Percentiles rank a stretch among this genome's conserved stretches.
phyloP scores from a whole-genome alignment of 2,329 filamentous ascomycete genomes.

The Rosellinia necatrix region DNA sequence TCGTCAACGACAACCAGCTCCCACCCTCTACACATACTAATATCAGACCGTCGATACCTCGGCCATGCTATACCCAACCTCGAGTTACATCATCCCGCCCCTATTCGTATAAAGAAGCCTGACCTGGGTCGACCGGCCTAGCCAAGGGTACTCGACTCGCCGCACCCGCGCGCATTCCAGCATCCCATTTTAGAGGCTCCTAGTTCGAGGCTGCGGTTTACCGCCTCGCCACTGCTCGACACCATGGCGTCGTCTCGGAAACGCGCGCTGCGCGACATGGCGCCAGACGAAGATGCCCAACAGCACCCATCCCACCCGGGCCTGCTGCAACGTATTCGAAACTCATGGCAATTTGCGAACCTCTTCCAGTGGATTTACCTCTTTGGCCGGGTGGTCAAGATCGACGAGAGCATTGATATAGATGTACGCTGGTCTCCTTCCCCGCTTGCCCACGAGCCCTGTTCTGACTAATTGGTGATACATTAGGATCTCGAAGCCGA shows the following conservation, averaged over 20 bases:
- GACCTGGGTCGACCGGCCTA: neutral
- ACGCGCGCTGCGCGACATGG: slow-evolving; percentile 52
- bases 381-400: slow-evolving; percentile 87
- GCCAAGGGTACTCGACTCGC: neutral
- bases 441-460: neutral
- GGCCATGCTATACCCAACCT: slow-evolving; percentile 16
- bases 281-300: slow-evolving; percentile 34
- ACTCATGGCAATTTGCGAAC: slow-evolving; percentile 95
- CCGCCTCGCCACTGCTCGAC: slow-evolving; percentile 5
- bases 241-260: slow-evolving; percentile 54
- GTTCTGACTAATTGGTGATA: slow-evolving; percentile 1
- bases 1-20: neutral
- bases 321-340: slow-evolving; percentile 72
- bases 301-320: slow-evolving; percentile 39
- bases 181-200: too few relatives aligned
- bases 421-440: slow-evolving; percentile 64
- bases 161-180: neutral
- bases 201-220: slow-evolving; percentile 1
- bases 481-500: slow-evolving; percentile 82
- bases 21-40: neutral
- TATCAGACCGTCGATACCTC: neutral
- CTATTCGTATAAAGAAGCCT: slow-evolving; percentile 8
- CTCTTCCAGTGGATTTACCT: slow-evolving; percentile 91
- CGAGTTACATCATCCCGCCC: slow-evolving; percentile 1
- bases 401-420: slow-evolving; percentile 85